Base-by-base conservation (phyloP, 2,329 filamentous ascomycete species). In the Monosporascus sp. region DNA sequence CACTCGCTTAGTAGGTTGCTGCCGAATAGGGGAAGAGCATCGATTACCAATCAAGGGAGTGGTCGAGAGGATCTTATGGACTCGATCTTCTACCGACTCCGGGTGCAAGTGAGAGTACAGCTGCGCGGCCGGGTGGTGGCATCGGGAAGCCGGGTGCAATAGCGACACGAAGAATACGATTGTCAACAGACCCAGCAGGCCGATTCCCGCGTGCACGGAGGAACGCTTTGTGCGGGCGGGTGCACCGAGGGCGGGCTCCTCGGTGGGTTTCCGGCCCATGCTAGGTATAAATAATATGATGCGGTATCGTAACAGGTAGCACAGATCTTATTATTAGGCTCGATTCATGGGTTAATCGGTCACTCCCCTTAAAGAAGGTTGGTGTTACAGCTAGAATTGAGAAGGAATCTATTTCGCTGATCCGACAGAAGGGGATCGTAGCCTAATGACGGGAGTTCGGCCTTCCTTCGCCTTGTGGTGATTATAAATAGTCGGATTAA, bases 31-130 rank as follows among this genome's bases (percentile, higher is more conserved):
- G 39, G 9, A 20, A 15, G 17, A 27, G 14, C 54, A 55, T 27
- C 6, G 14, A 14, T 70, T 69, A 80, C 78, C 78, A 55, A 81
- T 80, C 59, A 81, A 64, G 2, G 78, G 78, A 1, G 72, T 77
- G 5, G 67, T 58, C 5, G 69, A 67, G 35, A 81, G 69, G 37
- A 81, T 76, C 37, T 65, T 65, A 37, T 70, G 71, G 41, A 77
- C 77, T 38, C 77, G 70, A 48, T 76, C 66, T 48, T 80, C 73
- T 22, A 77, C 61, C 4, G 71, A 70, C 53, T 61, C 58, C 5
- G 66, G 62, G 41, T 59, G 62, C 27, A 63, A 57, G 52, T 63
- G 65, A 49, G 55, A 57, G 53, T 58, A 58, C 7, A 57, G 60
- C 27, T 53, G 60, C 39, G 56, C 56, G 15, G 63, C 50, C 18